Conservation (phyloP, 2,329 filamentous ascomycete species). For the Trichoderma oligosporum region DNA sequence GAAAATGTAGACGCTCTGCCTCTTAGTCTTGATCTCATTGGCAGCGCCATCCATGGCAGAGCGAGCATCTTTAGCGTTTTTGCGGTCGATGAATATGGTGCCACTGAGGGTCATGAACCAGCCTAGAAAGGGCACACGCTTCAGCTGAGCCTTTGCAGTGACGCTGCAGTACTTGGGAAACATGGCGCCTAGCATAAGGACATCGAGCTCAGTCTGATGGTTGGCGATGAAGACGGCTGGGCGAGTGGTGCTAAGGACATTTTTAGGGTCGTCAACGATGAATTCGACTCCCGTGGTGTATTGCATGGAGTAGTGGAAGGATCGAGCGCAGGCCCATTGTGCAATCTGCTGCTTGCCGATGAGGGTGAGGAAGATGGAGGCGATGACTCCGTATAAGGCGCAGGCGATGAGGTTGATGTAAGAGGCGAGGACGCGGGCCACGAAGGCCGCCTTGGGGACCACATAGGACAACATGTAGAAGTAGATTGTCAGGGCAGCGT, state of each 20-base stretch:
- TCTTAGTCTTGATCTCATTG: constrained; percentile 67
- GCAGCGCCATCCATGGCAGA: constrained; percentile 83
- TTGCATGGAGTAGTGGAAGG: constrained; percentile 77
- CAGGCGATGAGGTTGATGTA: constrained; percentile 59
- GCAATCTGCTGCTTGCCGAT: constrained; percentile 69
- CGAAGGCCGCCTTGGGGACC: constrained; percentile 60
- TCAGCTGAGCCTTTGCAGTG: constrained; percentile 84
- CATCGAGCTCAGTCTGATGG: constrained; percentile 94
- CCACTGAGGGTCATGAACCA: constrained; percentile 92
- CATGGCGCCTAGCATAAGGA: constrained; percentile 81
- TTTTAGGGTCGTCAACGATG: constrained; percentile 62
- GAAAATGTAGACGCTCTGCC: constrained; percentile 80
- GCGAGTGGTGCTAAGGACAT: constrained; percentile 60
- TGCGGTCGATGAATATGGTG: constrained; percentile 91
- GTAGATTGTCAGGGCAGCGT: constrained; percentile 47
- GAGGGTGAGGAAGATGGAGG: constrained; percentile 66
- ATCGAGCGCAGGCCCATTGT: constrained; percentile 78
- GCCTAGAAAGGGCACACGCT: constrained; percentile 76
- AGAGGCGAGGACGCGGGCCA: constrained; percentile 62
- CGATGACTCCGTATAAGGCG: constrained; percentile 71
- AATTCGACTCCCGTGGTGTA: constrained; percentile 75
- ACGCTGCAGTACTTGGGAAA: constrained; percentile 92
- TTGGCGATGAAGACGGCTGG: constrained; percentile 92
- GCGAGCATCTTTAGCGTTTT: constrained; percentile 76
- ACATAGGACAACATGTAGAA: constrained; percentile 62